A percentile compares a stretch with the other conserved stretches of the same genome.
phyloP scores from a whole-genome alignment of 225 moss, liverwort and hornwort genomes.

The Antitrichia curtipendula region DNA sequence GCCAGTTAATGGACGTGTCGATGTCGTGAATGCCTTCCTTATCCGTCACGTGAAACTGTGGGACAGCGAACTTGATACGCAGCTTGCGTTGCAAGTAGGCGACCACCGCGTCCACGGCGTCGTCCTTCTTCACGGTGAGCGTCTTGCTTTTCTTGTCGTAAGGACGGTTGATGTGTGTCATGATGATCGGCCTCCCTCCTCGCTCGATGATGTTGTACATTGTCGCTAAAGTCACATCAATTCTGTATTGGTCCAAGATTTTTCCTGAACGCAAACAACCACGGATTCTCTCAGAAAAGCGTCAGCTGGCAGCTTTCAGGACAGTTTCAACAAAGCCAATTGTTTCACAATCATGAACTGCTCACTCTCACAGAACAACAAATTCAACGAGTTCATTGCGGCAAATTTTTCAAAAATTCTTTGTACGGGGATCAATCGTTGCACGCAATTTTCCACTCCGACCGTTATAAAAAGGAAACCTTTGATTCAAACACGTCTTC shows the following conservation, averaged over 20 bases:
- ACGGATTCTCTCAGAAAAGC: neutral
- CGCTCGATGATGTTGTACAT: conserved; percentile 93
- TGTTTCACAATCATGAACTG: neutral
- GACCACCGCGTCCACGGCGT: conserved; percentile 77
- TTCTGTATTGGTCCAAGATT: conserved; percentile 68
- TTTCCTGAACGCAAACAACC: conserved; percentile 26
- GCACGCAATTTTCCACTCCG: neutral
- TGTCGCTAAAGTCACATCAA: conserved; percentile 77
- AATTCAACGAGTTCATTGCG: neutral
- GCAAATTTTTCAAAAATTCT: neutral
- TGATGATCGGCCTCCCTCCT: conserved; percentile 83
- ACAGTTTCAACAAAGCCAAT: neutral
- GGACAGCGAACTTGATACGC: conserved; percentile 77
- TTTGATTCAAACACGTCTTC: neutral
- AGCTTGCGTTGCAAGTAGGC: conserved; percentile 83
- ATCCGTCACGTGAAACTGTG: conserved; percentile 58
- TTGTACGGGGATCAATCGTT: too few relatives aligned
- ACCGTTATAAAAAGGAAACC: neutral
- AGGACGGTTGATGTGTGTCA: conserved; percentile 80
- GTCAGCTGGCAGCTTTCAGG: neutral
- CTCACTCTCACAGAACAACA: neutral
- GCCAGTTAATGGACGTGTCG: conserved; percentile 91
- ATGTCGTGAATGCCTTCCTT: conserved; percentile 82
- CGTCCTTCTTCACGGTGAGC: conserved; percentile 55
- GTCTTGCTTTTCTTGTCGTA: conserved; percentile 74